Evolutionary conservation across 2,329 filamentous ascomycete species (phyloP).

Genomic region (Aspergillus awamori): DNA sequence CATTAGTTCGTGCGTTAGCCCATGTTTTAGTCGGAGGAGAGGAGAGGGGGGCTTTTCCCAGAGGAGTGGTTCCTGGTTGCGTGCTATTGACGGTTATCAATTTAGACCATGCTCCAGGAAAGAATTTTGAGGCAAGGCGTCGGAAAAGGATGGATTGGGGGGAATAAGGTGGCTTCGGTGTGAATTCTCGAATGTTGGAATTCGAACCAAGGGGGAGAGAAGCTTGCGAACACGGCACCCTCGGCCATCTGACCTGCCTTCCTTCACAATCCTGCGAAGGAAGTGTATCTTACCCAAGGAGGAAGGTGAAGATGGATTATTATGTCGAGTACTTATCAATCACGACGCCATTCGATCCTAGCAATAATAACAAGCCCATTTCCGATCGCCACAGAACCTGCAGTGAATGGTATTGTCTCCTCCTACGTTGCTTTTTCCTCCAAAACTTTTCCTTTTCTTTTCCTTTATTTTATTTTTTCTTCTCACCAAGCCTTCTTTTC

Average conservation of each 20-base stretch:
- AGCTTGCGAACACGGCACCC: not conserved
- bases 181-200: not conserved
- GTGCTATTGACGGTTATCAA: constrained; percentile 4
- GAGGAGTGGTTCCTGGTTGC: constrained; percentile 10
- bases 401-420: not conserved
- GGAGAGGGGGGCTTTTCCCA: constrained; percentile 11
- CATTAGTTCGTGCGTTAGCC: constrained; percentile 3
- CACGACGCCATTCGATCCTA: constrained; percentile 1
- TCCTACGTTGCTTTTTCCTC: not conserved
- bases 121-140: not conserved
- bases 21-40: not conserved
- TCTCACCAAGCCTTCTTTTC: not conserved
- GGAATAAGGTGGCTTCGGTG: not conserved
- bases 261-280: not conserved
- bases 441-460: constrained; percentile 4
- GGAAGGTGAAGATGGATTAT: not conserved
- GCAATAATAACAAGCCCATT: not conserved
- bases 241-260: not conserved
- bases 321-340: not conserved
- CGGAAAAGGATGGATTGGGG: not conserved
- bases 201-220: not conserved
- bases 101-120: not conserved
- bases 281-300: not conserved
- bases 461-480: not conserved
- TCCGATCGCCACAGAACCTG: not conserved